Base-by-base conservation (phyloP, 192 early-diverging fungal species). In the Linderina pennispora region DNA sequence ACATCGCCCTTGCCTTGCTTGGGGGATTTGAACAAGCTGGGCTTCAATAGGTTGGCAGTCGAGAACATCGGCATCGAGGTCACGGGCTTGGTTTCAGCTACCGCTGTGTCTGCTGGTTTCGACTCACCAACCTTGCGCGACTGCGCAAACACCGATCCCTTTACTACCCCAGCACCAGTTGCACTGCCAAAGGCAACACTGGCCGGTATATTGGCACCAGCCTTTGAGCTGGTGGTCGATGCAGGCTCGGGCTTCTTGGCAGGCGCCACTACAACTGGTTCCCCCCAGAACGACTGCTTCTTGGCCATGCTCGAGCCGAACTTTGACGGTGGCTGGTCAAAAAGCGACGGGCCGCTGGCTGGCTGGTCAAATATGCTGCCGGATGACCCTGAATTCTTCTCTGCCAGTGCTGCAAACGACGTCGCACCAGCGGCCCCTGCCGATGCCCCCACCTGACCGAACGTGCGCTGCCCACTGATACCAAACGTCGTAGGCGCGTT, bases 331-430 rank as follows among this genome's bases (percentile, higher is more conserved):
- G 50, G 26, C 49, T 45, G 36, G 31, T 54, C 61, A 26, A 65
- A 65, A 18, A 56, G 54, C 24, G 55, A 61, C 2, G 69, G 22
- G 9, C 49, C 34, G 11, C 17, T n/a, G 23, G 50, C 18, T 0
- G 58, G 43, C 3, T 49, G 46, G 23, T 63, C 60, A 38, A 68
- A 72, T 13, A 67, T 59, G 32, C 56, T 53, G 36, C 52, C 36
- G n/a, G 52, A 20, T n/a, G 20, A 16, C 3, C 16, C 45, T 19
- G 32, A 2, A 45, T 60, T 3, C 53, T 24, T 0, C 15, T 11
- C 20, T 15, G 44, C 21, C 40, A 21, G 18, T 0, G 26, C 36
- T 11, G 38, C 36, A 32, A 32, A 32, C 2, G 36, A n/a, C 37
- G 37, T 18, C 37, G n/a, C 10, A 17, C 20, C 2, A 49, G 13